phyloP scores from a whole-genome alignment of 2,329 filamentous ascomycete genomes.

The Cytospora schulzeri region DNA sequence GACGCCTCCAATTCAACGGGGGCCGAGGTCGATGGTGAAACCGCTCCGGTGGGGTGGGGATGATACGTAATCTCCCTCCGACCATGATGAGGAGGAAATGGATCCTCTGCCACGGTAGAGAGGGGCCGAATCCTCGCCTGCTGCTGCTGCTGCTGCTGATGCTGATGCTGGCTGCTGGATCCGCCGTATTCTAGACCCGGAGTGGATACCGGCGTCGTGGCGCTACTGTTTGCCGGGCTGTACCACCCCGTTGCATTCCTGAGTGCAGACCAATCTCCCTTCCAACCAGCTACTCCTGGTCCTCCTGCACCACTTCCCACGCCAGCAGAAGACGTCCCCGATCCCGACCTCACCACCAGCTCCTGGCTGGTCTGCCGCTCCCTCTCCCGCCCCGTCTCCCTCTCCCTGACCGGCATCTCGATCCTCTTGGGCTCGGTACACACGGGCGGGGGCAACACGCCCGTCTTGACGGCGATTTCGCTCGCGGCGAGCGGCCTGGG shows the following conservation, averaged over 20 bases:
- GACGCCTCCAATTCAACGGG: background rate
- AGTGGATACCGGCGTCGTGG: constrained; percentile 13
- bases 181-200: background rate
- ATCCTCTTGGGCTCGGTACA: constrained; percentile 23
- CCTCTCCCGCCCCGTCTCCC: background rate
- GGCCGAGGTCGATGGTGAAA: background rate
- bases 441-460: constrained; percentile 22
- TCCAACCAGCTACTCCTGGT: constrained; percentile 3
- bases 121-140: background rate
- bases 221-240: constrained; percentile 10
- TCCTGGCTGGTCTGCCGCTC: background rate
- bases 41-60: background rate
- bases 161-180: background rate
- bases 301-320: background rate
- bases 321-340: background rate
- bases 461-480: constrained; percentile 30
- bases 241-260: constrained; percentile 8
- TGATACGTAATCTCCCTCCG: background rate
- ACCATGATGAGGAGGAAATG: background rate
- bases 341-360: background rate
- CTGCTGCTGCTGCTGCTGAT: background rate
- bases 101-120: constrained; percentile 12
- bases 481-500: constrained; percentile 21
- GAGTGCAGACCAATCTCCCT: constrained; percentile 16
- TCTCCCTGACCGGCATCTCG: background rate